A percentile compares a stretch with the other conserved stretches of the same genome.
phyloP scores from a whole-genome alignment of 2,329 filamentous ascomycete species.

The Arthroderma sp. region DNA sequence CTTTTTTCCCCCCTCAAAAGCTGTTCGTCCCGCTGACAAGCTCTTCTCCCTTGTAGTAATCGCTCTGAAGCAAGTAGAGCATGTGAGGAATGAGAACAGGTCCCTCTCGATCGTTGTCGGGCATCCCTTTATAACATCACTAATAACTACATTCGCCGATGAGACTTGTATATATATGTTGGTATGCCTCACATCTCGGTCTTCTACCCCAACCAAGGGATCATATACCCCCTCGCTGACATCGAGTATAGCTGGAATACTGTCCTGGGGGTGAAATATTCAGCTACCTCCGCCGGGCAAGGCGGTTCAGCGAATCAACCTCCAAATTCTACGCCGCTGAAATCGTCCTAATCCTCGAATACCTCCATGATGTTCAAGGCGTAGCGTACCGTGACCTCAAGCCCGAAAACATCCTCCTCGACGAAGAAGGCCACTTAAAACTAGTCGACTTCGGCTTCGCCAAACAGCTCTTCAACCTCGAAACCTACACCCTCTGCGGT shows the following conservation, averaged over 20 bases:
- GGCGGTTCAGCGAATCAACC: slow-evolving; percentile 49
- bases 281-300: slow-evolving; percentile 48
- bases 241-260: slow-evolving; percentile 43
- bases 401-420: slow-evolving; percentile 54
- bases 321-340: slow-evolving; percentile 55
- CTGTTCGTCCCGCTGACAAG: too few relatives aligned
- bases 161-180: slow-evolving; percentile 44
- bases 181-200: slow-evolving; percentile 19
- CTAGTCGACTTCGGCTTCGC: slow-evolving; percentile 57
- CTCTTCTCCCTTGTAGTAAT: slow-evolving; percentile 26
- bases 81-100: slow-evolving; percentile 54
- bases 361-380: slow-evolving; percentile 50
- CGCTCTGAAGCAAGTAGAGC: slow-evolving; percentile 55
- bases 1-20: not conserved
- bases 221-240: not conserved
- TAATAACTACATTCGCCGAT: slow-evolving; percentile 53
- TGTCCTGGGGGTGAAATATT: slow-evolving; percentile 56
- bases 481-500: slow-evolving; percentile 54
- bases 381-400: slow-evolving; percentile 55
- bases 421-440: slow-evolving; percentile 52
- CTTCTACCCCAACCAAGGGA: not conserved
- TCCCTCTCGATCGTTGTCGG: slow-evolving; percentile 49
- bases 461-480: slow-evolving; percentile 44
- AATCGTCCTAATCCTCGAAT: slow-evolving; percentile 52
- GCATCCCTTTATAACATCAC: slow-evolving; percentile 53